A percentile compares a stretch with the other conserved stretches of the same genome.
Conservation (phyloP, 495 filamentous ascomycete genomes). For the Cenococcum geophilum region DNA sequence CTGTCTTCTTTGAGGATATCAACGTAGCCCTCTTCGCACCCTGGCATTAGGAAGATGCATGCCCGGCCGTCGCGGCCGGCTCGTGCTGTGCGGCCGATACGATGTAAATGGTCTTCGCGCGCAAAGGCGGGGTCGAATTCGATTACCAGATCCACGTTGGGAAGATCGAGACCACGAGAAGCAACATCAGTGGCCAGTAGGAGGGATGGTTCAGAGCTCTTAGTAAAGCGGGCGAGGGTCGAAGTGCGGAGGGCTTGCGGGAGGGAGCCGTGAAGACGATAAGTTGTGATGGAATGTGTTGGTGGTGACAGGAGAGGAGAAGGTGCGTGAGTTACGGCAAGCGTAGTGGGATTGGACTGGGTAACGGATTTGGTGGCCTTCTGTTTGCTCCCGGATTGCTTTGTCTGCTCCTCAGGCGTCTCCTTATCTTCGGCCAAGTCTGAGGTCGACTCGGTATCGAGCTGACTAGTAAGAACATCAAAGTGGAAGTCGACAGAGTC, state of each 20-base stretch:
- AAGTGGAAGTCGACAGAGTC: constrained; percentile 97
- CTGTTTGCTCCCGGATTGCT: constrained; percentile 7
- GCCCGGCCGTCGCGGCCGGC: constrained; percentile 85
- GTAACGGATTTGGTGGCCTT: constrained; percentile 14
- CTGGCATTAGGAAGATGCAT: constrained; percentile 80
- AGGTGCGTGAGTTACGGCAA: constrained; percentile 23
- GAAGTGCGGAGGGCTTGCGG: constrained; percentile 77
- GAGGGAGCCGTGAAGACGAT: constrained; percentile 90
- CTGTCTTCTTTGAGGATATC: constrained; percentile 58
- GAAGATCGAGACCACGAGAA: constrained; percentile 87
- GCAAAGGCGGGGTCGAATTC: constrained; percentile 94
- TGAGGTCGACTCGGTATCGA: constrained; percentile 18
- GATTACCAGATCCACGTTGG: constrained; percentile 86
- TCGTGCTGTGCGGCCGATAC: constrained; percentile 90
- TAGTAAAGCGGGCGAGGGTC: constrained; percentile 71
- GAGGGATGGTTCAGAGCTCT: constrained; percentile 56
- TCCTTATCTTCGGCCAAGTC: constrained; percentile 31
- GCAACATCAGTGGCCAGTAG: constrained; percentile 93
- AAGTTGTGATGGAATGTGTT: constrained; percentile 52
- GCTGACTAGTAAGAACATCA: constrained; percentile 62
- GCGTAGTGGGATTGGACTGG: constrained; percentile 29
- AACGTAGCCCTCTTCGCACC: constrained; percentile 84
- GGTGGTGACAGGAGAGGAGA: constrained; percentile 25
- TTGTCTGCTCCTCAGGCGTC: constrained; percentile 9
- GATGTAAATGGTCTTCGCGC: constrained; percentile 84